These are phyloP conservation scores for Excoecaria cochinchinensis DNA, from an alignment of 345 rosid species.

Conservation along the genomic window DNA sequence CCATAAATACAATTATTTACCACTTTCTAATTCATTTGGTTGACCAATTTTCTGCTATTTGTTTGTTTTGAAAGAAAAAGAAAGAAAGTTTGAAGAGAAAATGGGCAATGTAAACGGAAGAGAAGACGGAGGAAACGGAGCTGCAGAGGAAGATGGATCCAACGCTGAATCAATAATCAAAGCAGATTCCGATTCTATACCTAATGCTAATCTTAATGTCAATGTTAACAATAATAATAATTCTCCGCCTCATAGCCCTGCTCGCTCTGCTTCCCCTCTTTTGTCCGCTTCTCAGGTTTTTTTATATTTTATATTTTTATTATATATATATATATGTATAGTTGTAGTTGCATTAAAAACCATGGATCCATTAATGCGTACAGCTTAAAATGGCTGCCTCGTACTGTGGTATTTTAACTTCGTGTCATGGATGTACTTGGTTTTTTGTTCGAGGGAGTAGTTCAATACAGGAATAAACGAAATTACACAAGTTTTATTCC, in stretches of 20 bases:
- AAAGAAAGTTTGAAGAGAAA: background rate
- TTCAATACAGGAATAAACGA: background rate
- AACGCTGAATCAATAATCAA: background rate
- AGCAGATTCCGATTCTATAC: conserved; percentile 43
- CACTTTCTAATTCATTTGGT: too few species aligned
- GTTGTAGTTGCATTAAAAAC: background rate
- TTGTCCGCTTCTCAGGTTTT: conserved; percentile 71
- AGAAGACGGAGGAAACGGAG: conserved; percentile 47
- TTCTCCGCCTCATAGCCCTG: conserved; percentile 56
- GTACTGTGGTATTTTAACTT: background rate
- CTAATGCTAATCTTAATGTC: background rate
- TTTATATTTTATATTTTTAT: too few species aligned
- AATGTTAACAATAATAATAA: conserved; percentile 3
- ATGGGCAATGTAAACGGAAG: conserved; percentile 91
- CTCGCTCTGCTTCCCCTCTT: conserved; percentile 59
- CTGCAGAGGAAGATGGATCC: conserved; percentile 47
- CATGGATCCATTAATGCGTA: background rate
- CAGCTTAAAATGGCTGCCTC: too few species aligned
- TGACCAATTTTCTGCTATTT: background rate
- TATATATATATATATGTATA: too few species aligned
- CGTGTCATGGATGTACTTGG: background rate
- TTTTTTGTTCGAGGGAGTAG: background rate
- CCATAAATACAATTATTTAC: too few species aligned
- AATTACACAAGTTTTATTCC: background rate
- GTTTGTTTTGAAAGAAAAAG: background rate